phyloP scores from a whole-genome alignment of 139 green algal genomes.

The Coccomyxa sp. region DNA sequence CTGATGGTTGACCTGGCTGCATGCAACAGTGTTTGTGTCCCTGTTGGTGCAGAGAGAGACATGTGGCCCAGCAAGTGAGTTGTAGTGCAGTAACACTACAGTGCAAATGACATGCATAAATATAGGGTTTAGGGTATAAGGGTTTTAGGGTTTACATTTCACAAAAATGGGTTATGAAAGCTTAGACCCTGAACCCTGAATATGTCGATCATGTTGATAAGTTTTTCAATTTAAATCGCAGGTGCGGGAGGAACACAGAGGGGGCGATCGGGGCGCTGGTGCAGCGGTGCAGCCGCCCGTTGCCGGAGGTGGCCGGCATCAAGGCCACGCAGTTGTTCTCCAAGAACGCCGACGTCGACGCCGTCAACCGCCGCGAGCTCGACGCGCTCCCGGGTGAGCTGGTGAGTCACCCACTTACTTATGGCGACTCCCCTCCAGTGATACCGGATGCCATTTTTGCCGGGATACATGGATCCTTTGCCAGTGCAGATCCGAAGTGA shows the following conservation, averaged over 20 bases:
- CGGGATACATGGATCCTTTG: not conserved
- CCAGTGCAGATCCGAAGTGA: not conserved
- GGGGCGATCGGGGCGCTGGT: slow-evolving; percentile 26
- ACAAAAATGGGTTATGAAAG: too few relatives aligned
- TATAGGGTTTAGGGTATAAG: too few relatives aligned
- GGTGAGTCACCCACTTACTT: not conserved
- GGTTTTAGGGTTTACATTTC: too few relatives aligned
- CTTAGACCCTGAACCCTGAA: too few relatives aligned
- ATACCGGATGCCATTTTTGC: not conserved
- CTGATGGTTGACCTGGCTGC: not conserved
- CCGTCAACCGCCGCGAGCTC: slow-evolving; percentile 45
- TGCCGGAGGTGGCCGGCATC: slow-evolving; percentile 37
- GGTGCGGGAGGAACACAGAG: slow-evolving; percentile 14
- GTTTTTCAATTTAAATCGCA: not conserved
- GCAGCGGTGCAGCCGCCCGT: slow-evolving; percentile 24
- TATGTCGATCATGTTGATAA: too few relatives aligned
- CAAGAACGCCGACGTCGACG: slow-evolving; percentile 63
- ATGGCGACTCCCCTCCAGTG: not conserved
- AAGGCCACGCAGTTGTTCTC: slow-evolving; percentile 58
- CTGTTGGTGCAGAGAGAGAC: not conserved
- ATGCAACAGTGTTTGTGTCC: not conserved
- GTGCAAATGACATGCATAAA: too few relatives aligned
- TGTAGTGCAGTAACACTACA: too few relatives aligned
- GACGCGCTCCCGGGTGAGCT: slow-evolving; percentile 17
- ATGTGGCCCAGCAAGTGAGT: too few relatives aligned